phyloP scores from a whole-genome alignment of 768 basidiomycete species.

The Suillus subaureus region DNA sequence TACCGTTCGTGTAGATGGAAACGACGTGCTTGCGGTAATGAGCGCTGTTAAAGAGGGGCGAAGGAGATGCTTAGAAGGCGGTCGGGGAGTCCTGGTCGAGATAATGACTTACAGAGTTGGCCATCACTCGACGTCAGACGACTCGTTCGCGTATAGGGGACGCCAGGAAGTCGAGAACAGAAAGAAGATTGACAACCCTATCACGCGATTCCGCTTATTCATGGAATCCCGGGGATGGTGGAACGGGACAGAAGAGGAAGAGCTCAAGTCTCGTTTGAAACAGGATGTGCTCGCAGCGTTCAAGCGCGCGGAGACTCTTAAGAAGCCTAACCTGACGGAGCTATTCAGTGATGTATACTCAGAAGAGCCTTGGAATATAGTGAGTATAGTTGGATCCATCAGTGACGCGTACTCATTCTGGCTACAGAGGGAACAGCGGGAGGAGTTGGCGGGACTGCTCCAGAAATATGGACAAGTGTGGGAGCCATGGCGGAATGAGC shows the following conservation, averaged over 20 bases:
- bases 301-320: conserved; percentile 71
- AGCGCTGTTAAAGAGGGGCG: conserved; percentile 73
- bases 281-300: conserved; percentile 78
- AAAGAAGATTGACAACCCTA: conserved; percentile 89
- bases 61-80: conserved; percentile 69
- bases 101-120: conserved; percentile 94
- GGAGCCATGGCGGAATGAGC: conserved; percentile 85
- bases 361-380: conserved; percentile 82
- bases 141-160: conserved; percentile 91
- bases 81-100: conserved; percentile 83
- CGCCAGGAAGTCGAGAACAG: conserved; percentile 90
- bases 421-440: conserved; percentile 76
- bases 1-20: conserved; percentile 91
- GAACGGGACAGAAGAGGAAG: conserved; percentile 73
- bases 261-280: conserved; percentile 67
- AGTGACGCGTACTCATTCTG: conserved; percentile 2
- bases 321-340: conserved; percentile 71
- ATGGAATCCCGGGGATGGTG: conserved; percentile 88
- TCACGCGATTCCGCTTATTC: conserved; percentile 81
- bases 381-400: conserved; percentile 41
- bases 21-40: conserved; percentile 86
- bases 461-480: conserved; percentile 85
- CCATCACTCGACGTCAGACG: conserved; percentile 96
- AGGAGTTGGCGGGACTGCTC: conserved; percentile 71
- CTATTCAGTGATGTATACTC: conserved; percentile 90